Evolutionary conservation across 225 moss, liverwort and hornwort genomes (phyloP), one percentile per base, ranked within the genome.

Genomic region (Ulota crispa): DNA sequence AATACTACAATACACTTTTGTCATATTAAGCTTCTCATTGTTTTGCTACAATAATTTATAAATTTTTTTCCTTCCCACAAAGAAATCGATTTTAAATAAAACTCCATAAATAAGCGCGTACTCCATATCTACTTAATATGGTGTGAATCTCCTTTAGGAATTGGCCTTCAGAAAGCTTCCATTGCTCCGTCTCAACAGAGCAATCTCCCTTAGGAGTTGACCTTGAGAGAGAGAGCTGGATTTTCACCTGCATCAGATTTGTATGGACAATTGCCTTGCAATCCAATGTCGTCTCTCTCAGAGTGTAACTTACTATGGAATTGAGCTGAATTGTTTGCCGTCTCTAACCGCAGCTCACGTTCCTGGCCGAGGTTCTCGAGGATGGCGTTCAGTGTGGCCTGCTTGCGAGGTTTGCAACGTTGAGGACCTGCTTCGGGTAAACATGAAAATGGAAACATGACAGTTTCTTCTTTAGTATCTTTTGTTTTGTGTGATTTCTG

Each of bases 111-210:
- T n/a, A n/a, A n/a, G n/a, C n/a, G n/a, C n/a, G n/a, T n/a, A n/a
- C n/a, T n/a, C n/a, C n/a, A n/a, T n/a, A n/a, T n/a, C n/a, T n/a
- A n/a, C n/a, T n/a, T n/a, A n/a, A n/a, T n/a, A n/a, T n/a, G n/a
- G n/a, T n/a, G n/a, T n/a, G n/a, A n/a, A n/a, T n/a, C n/a, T n/a
- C n/a, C n/a, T 39, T 28, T 0, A 50, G 65, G 11, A 24, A 42
- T 24, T 42, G 36, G 57, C 30, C 64, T 45, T 47, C 9, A 82
- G 61, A 70, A 43, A 52, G 37, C 92, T 34, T 93, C 94, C 70
- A 93, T 96, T 42, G 87, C 96, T 31, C 94, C 94, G 20, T 69
- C 69, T 14, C 70, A 73, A 88, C 6, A 23, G 21, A 70, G 67
- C 54, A 0, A 19, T 43, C 28, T 42, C 45, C 64, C 31, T 27